phyloP scores from a whole-genome alignment of 345 rosid species.

The Citrus medica region DNA sequence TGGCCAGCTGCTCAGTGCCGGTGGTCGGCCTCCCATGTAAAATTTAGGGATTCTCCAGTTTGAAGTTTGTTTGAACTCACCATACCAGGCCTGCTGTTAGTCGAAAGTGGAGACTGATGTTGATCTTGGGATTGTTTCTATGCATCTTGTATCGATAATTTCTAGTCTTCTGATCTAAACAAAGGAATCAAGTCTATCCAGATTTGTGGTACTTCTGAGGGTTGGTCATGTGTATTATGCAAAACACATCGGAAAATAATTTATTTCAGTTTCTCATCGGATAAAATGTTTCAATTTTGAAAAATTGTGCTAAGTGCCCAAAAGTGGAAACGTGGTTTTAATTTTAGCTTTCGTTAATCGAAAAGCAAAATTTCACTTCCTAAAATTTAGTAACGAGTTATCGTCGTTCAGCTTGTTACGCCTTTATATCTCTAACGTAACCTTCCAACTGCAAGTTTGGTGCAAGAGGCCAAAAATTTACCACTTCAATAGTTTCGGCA shows the following conservation, averaged over 20 bases:
- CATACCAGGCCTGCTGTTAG: neutral
- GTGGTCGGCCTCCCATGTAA: constrained; percentile 70
- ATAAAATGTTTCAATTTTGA: neutral
- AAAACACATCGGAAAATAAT: neutral
- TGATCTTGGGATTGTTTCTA: neutral
- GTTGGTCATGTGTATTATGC: neutral
- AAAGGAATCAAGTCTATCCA: neutral
- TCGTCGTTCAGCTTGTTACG: neutral
- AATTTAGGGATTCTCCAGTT: constrained; percentile 6
- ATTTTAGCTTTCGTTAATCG: neutral
- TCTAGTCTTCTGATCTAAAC: neutral
- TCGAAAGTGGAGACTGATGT: neutral
- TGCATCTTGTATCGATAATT: neutral
- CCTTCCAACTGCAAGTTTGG: neutral
- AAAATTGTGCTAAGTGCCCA: neutral
- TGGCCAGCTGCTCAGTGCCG: constrained; percentile 86
- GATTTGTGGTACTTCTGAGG: neutral
- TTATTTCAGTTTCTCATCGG: neutral
- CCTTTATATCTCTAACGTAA: too few relatives aligned
- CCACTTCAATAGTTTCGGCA: neutral
- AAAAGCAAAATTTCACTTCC: too few relatives aligned
- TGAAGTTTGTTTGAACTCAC: neutral
- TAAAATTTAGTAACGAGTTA: neutral
- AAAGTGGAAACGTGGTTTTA: neutral
- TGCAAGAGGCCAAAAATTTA: neutral